Evolutionary conservation across 1,139 yeast genomes (phyloP).

Genomic region (Dujonia santamariae): DNA sequence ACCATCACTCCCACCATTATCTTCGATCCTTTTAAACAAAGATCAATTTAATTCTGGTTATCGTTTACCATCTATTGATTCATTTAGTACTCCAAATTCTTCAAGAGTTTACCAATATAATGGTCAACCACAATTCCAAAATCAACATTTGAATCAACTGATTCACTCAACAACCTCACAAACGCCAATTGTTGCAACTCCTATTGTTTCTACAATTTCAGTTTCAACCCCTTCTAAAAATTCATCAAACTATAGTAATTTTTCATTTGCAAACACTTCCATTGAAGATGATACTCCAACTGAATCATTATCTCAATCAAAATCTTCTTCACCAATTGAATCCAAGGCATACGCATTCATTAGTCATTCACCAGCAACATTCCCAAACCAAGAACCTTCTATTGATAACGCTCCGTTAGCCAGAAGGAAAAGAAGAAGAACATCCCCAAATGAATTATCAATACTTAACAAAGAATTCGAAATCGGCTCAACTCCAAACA

Average conservation of each 20-base stretch:
- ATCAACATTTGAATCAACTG: background rate
- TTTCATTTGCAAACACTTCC: slow-evolving; percentile 13
- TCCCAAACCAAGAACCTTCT: slow-evolving; percentile 77
- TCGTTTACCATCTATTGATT: slow-evolving; percentile 26
- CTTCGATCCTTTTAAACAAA: slow-evolving; percentile 26
- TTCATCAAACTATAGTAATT: slow-evolving; percentile 4
- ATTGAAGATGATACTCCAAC: slow-evolving; percentile 7
- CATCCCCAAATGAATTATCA: slow-evolving; percentile 80
- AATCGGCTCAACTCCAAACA: slow-evolving; percentile 77
- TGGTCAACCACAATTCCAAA: slow-evolving; percentile 3
- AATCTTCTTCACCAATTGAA: slow-evolving; percentile 10
- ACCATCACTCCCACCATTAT: slow-evolving; percentile 42
- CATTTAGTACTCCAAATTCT: slow-evolving; percentile 16
- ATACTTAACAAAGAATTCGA: slow-evolving; percentile 78
- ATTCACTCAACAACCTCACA: background rate
- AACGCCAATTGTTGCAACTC: too few species aligned
- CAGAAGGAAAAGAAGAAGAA: slow-evolving; percentile 91
- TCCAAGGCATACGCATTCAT: slow-evolving; percentile 76
- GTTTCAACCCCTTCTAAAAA: slow-evolving; percentile 8
- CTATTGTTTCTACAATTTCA: slow-evolving; percentile 8
- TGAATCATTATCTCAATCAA: slow-evolving; percentile 7
- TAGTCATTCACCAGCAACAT: slow-evolving; percentile 86
- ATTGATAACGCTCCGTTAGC: slow-evolving; percentile 90
- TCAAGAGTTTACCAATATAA: slow-evolving; percentile 12
- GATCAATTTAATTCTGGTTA: slow-evolving; percentile 2